phyloP scores from a whole-genome alignment of 1,284 basidiomycete species.

The Rhodotorula mucilaginosa region DNA sequence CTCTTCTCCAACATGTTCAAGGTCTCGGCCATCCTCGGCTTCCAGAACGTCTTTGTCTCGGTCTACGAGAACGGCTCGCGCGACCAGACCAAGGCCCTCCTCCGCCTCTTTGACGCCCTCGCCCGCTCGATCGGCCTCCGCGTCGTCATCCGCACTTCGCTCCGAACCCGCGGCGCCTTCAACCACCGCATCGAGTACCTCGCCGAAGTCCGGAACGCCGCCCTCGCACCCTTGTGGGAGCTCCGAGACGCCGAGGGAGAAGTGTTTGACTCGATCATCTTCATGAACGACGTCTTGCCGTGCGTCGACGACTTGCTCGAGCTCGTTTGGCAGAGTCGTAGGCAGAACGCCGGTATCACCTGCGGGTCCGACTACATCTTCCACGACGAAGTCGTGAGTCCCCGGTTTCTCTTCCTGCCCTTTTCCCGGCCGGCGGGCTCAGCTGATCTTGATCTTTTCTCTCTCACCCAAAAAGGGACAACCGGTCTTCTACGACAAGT shows the following conservation, averaged over 20 bases:
- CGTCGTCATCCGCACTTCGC: conserved; percentile 83
- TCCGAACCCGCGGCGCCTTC: conserved; percentile 88
- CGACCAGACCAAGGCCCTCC: conserved; percentile 91
- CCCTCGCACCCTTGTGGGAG: conserved; percentile 88
- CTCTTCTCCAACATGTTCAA: conserved; percentile 93
- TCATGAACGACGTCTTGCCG: conserved; percentile 93
- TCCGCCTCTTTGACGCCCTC: conserved; percentile 86
- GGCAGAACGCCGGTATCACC: conserved; percentile 91
- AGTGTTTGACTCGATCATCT: conserved; percentile 88
- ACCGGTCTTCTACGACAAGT: conserved; percentile 92
- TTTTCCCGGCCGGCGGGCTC: background rate
- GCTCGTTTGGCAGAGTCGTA: conserved; percentile 86
- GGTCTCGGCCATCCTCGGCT: conserved; percentile 80
- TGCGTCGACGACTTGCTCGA: conserved; percentile 93
- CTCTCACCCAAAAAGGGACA: conserved; percentile 54
- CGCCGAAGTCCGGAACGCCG: conserved; percentile 91
- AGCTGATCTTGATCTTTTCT: background rate
- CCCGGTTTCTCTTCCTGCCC: background rate
- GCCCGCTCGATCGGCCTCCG: conserved; percentile 82
- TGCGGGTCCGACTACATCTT: conserved; percentile 98
- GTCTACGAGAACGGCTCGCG: conserved; percentile 97
- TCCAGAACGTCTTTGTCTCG: conserved; percentile 92
- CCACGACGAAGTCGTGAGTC: conserved; percentile 76
- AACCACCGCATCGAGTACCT: conserved; percentile 98
- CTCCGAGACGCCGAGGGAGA: conserved; percentile 83